Conservation (phyloP, 257 asterid genomes). For the Nemophila menziesii region DNA sequence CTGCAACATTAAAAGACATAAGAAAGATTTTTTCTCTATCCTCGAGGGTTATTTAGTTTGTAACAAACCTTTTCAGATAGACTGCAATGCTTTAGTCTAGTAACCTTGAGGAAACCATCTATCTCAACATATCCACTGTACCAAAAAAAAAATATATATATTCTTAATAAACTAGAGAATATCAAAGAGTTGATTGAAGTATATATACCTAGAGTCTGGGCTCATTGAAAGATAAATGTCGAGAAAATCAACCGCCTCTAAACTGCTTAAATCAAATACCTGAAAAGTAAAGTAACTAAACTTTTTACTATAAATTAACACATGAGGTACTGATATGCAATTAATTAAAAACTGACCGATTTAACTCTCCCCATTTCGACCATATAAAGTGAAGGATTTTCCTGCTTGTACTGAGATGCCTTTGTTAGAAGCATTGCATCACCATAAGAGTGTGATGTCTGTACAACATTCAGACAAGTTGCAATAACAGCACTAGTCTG, state of each 20-base stretch:
- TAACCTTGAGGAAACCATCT: conserved; percentile 57
- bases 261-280: conserved; percentile 56
- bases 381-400: conserved; percentile 67
- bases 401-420: conserved; percentile 82
- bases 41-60: not conserved
- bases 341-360: conserved; percentile 79
- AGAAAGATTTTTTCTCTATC: too few species aligned
- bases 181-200: not conserved
- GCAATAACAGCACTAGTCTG: conserved; percentile 81
- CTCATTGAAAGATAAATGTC: conserved; percentile 76
- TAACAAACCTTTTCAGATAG: conserved; percentile 54
- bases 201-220: conserved; percentile 63
- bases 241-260: conserved; percentile 73
- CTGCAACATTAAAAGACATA: conserved; percentile 21
- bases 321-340: too few species aligned
- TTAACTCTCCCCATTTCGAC: conserved; percentile 77
- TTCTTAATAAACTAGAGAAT: not conserved
- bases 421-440: conserved; percentile 62
- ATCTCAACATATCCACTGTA: conserved; percentile 66
- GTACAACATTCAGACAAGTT: conserved; percentile 69
- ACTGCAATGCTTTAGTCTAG: conserved; percentile 61
- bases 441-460: conserved; percentile 75
- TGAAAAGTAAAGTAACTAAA: conserved; percentile 24
- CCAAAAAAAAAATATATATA: conserved; percentile 9
- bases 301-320: too few species aligned